These are phyloP conservation scores for Mortierella sp. DNA, from an alignment of 371 early-diverging fungal species.

Conservation along the genomic window DNA sequence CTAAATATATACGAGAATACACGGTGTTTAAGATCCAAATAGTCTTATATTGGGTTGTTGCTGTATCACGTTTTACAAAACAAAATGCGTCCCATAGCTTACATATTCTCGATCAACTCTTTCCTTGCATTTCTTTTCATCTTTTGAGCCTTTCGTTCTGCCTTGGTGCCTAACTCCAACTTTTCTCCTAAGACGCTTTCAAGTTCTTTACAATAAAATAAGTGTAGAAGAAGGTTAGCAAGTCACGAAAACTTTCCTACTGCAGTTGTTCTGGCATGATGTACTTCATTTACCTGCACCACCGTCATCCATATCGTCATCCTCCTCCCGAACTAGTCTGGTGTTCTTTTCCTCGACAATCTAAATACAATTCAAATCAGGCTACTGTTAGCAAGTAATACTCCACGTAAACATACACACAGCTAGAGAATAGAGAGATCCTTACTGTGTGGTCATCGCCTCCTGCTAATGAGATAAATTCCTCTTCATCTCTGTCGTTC, in stretches of 20 bases:
- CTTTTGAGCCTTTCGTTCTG: slow-evolving; percentile 53
- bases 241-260: background rate
- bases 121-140: slow-evolving; percentile 60
- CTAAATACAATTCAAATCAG: background rate
- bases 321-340: slow-evolving; percentile 48
- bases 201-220: slow-evolving; percentile 26
- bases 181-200: slow-evolving; percentile 43
- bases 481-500: slow-evolving; percentile 48
- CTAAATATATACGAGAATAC: slow-evolving; percentile 6
- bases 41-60: background rate
- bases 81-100: slow-evolving; percentile 9
- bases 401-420: background rate
- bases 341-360: slow-evolving; percentile 34
- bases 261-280: background rate
- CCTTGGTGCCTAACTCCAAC: slow-evolving; percentile 38
- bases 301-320: slow-evolving; percentile 55
- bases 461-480: slow-evolving; percentile 48
- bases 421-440: background rate
- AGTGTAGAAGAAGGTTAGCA: no score
- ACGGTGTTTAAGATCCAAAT: background rate
- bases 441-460: slow-evolving; percentile 49
- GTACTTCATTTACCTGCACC: slow-evolving; percentile 38
- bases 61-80: background rate
- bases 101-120: slow-evolving; percentile 71
- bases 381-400: background rate